Base-by-base conservation (phyloP, 495 filamentous ascomycete genomes). In the Platismatia glauca region DNA sequence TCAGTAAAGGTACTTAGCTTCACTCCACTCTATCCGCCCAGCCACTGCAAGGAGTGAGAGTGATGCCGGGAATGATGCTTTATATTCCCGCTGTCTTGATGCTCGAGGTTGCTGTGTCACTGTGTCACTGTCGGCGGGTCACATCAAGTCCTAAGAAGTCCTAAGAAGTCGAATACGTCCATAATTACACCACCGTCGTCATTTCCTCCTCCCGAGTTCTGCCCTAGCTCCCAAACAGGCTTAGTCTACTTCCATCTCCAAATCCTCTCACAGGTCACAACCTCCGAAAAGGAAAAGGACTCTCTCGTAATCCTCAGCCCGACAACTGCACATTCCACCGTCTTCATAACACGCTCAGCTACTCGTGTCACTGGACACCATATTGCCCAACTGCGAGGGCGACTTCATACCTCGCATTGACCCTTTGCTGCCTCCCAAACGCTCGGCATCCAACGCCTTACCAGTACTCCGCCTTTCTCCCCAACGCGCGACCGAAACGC, bases 401-500 rank as follows among this genome's bases (percentile, higher is more conserved):
- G 3, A 46, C 58, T 35, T 50, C 44, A 38, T 31, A 38, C n/a
- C 16, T 33, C 24, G 18, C 15, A 33, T 27, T 39, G 15, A 22
- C n/a, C 61, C 56, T 64, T 64, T 67, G 65, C 53, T 48, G 39
- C 34, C 35, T 60, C 24, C 24, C 41, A 44, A 35, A n/a, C 24
- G 38, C 1, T 55, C 46, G 20, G 52, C 13, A 27, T 22, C 60
- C n/a, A 29, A 37, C 35, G 55, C 56, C 59, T 67, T 20, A 33
- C 39, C 56, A 58, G 46, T 15, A 61, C 46, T 57, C 62, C 66
- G 60, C 62, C 63, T 48, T 56, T 66, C 20, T n/a, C 29, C 61
- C 61, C 61, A 66, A 63, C 64, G 67, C 67, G 67, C 67, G 60
- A 69, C 53, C 67, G 55, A 58, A 67, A 59, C 44, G 33, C 66